Conservation (phyloP, 441 rosid genomes). For the Brassica balearica region DNA sequence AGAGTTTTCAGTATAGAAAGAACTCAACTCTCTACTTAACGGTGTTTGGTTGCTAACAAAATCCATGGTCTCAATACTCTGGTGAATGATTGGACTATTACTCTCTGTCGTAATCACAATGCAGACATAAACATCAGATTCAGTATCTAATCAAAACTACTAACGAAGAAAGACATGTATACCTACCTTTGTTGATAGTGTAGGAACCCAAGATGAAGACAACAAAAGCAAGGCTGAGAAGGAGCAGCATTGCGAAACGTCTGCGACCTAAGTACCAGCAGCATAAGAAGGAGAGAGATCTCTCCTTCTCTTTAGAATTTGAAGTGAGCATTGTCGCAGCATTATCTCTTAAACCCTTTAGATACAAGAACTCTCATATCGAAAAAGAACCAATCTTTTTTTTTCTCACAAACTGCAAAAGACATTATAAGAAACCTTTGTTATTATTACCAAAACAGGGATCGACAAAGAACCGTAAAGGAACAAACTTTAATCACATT, state of each 20-base stretch:
- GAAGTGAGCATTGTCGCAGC: conserved; percentile 57
- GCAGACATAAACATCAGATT: neutral
- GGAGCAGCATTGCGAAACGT: conserved; percentile 72
- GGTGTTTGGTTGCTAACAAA: conserved; percentile 39
- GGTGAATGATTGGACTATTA: conserved; percentile 46
- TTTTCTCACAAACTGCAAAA: conserved; percentile 16
- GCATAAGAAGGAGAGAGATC: conserved; percentile 53
- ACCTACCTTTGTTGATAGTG: conserved; percentile 67
- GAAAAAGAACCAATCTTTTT: neutral
- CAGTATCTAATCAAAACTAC: neutral
- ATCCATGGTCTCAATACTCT: conserved; percentile 37
- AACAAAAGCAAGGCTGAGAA: conserved; percentile 59
- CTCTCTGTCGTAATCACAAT: conserved; percentile 49
- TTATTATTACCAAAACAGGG: conserved; percentile 20
- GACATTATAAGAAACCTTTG: conserved; percentile 13
- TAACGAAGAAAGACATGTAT: too few relatives aligned
- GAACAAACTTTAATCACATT: conserved; percentile 34
- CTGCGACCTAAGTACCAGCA: conserved; percentile 62
- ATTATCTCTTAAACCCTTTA: conserved; percentile 64
- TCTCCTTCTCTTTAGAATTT: conserved; percentile 73
- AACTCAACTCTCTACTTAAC: conserved; percentile 32
- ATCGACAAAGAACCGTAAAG: conserved; percentile 14
- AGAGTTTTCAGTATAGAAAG: conserved; percentile 19
- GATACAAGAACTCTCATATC: conserved; percentile 49
- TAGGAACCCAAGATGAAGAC: conserved; percentile 73